Percentiles rank a stretch among this genome's conserved stretches.
These are phyloP conservation scores for Cadophora sp. DNA, from an alignment of 2,329 filamentous ascomycete species.

Conservation along the genomic window DNA sequence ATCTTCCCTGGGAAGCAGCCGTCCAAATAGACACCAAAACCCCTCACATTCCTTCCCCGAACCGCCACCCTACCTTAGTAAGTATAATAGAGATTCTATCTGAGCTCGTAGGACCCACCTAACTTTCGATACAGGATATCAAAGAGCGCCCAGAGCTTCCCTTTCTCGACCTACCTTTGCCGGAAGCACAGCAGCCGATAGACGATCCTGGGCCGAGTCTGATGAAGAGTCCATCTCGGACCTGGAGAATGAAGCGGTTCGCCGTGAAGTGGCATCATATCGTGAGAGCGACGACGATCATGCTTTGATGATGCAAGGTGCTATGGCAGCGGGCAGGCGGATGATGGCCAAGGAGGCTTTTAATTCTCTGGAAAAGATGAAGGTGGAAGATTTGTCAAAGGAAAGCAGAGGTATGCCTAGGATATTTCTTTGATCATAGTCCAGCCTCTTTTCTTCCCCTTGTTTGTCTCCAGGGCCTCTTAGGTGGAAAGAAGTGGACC, in stretches of 20 bases:
- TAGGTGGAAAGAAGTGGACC: not conserved
- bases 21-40: not conserved
- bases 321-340: constrained; percentile 35
- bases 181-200: not conserved
- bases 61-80: not conserved
- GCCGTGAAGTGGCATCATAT: constrained; percentile 22
- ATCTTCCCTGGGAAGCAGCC: not conserved
- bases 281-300: constrained; percentile 34
- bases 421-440: not conserved
- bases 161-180: constrained; percentile 1
- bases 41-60: constrained; percentile 3
- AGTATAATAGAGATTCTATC: not conserved
- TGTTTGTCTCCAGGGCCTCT: not conserved
- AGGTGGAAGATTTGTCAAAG: constrained; percentile 37
- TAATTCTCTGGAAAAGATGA: constrained; percentile 40
- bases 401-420: constrained; percentile 41
- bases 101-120: not conserved
- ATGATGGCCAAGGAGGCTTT: constrained; percentile 41
- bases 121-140: not conserved
- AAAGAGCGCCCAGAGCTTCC: not conserved
- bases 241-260: constrained; percentile 28
- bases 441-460: not conserved
- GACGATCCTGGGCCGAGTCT: constrained; percentile 7
- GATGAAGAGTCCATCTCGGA: constrained; percentile 20
- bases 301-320: constrained; percentile 35